Evolutionary conservation across 108 stramenopile genomes (phyloP), one percentile per base, ranked within the genome.

Genomic region (Conticribra weissflogii): DNA sequence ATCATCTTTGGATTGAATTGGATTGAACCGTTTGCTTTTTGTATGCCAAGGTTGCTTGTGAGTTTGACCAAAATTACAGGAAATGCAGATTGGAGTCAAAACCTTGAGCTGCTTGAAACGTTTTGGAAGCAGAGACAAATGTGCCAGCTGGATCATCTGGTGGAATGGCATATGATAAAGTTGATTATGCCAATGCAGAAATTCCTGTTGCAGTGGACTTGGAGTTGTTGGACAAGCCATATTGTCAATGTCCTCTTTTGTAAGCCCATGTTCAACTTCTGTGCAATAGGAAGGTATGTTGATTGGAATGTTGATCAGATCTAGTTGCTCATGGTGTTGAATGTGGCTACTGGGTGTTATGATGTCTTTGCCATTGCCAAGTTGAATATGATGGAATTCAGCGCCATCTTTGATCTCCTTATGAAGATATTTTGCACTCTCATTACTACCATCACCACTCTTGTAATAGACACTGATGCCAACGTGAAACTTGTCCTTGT

Each of bases 161-260:
- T 29, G 55, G 31, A 73, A 73, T 23, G 72, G 65, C n/a, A 47
- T 3, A 46, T 73, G 72, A 66, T 66, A 47, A 3, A 73, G 31
- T 9, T 51, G 51, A 55, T 44, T 9, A 30, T 76, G 75, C 27
- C 48, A 54, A 14, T 59, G 46, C 25, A 76, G 17, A 16, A 76
- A n/a, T 28, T 44, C 34, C 24, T 62, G 53, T 29, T 76, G 75
- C 1, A 69, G 19, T 47, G 75, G 75, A 3, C 62, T 47, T 2
- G 63, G 44, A 9, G 54, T 3, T 47, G 48, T 47, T 1, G 71
- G 71, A 19, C 53, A 7, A 3, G 55, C 16, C 9, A 72, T 33
- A 5, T 48, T 18, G n/a, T 52, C 18, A 2, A 53, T 19, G 2
- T 72, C 45, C 23, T 44, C 30, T 1, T 33, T 7, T 28, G 54